Conservation (phyloP, 768 basidiomycete genomes). For the Rhodosporidiobolus odoratus region DNA sequence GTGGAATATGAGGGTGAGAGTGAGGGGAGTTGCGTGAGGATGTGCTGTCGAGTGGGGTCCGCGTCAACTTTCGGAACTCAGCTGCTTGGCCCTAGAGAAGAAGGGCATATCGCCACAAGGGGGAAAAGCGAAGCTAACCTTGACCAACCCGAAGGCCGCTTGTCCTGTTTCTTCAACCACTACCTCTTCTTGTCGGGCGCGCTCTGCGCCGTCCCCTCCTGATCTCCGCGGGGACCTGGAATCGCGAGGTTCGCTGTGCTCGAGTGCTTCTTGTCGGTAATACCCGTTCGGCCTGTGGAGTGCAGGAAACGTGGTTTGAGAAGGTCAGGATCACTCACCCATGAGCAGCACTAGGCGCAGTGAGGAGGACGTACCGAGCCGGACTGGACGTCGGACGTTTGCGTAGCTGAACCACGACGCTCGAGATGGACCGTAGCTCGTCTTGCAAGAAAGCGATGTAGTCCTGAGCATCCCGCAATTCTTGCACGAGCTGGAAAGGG, state of each 20-base stretch:
- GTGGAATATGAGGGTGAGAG: not conserved
- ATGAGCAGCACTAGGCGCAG: not conserved
- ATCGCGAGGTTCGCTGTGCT: not conserved
- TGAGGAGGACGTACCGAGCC: not conserved
- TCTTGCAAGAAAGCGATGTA: constrained; percentile 21
- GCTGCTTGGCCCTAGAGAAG: too few relatives aligned
- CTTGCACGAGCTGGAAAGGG: constrained; percentile 11
- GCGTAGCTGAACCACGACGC: not conserved
- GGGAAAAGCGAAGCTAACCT: not conserved
- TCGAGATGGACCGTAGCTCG: constrained; percentile 5
- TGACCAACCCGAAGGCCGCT: constrained; percentile 3
- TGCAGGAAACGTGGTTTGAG: too few relatives aligned
- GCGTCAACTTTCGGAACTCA: not conserved
- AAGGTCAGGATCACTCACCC: not conserved
- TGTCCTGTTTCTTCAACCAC: not conserved
- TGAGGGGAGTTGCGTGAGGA: constrained; percentile 7
- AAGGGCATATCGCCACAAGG: too few relatives aligned
- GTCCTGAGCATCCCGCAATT: constrained; percentile 14
- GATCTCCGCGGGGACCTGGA: not conserved
- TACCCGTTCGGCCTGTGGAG: too few relatives aligned
- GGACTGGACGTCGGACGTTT: not conserved
- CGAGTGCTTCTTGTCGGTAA: too few relatives aligned
- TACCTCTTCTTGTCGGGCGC: not conserved
- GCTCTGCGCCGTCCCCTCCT: not conserved
- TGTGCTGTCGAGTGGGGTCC: not conserved